Evolutionary conservation across 192 early-diverging fungal genomes (phyloP).

Genomic region (Coemansia sp.): DNA sequence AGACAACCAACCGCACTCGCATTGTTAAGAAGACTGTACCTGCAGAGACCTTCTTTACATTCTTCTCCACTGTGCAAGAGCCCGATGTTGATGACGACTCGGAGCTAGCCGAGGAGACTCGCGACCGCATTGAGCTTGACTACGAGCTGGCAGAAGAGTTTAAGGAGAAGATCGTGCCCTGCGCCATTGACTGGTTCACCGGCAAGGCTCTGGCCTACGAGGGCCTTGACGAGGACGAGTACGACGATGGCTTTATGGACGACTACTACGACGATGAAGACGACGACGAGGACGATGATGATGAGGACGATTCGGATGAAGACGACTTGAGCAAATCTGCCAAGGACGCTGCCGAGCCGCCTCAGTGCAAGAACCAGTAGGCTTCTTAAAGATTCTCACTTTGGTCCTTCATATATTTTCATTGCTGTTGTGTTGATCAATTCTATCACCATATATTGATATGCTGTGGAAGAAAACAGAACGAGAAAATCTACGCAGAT

Average conservation of each 20-base stretch:
- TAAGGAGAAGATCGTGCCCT: conserved; percentile 96
- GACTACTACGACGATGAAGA: conserved; percentile 53
- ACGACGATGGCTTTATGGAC: conserved; percentile 45
- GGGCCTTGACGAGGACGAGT: conserved; percentile 40
- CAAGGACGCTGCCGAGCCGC: conserved; percentile 53
- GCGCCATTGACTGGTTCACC: conserved; percentile 98
- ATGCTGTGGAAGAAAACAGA: background rate
- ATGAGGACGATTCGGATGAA: conserved; percentile 42
- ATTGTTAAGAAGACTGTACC: conserved; percentile 97
- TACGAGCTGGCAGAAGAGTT: conserved; percentile 97
- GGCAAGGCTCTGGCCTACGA: conserved; percentile 89
- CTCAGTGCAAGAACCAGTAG: conserved; percentile 58
- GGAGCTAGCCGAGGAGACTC: conserved; percentile 76
- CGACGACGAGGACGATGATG: conserved; percentile 38
- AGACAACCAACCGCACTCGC: conserved; percentile 97
- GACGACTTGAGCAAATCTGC: conserved; percentile 47
- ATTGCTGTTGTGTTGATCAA: background rate
- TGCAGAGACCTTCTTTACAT: conserved; percentile 95
- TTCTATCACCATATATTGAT: background rate
- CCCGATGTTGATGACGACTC: conserved; percentile 71
- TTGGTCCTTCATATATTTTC: conserved; percentile 1
- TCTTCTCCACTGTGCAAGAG: conserved; percentile 83
- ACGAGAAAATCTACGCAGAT: background rate
- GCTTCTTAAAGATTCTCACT: background rate
- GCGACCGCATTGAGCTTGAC: conserved; percentile 86